Evolutionary conservation across 179 eudicot species (phyloP), one percentile per base, ranked within the genome.

Genomic region (Corrigiola litoralis): DNA sequence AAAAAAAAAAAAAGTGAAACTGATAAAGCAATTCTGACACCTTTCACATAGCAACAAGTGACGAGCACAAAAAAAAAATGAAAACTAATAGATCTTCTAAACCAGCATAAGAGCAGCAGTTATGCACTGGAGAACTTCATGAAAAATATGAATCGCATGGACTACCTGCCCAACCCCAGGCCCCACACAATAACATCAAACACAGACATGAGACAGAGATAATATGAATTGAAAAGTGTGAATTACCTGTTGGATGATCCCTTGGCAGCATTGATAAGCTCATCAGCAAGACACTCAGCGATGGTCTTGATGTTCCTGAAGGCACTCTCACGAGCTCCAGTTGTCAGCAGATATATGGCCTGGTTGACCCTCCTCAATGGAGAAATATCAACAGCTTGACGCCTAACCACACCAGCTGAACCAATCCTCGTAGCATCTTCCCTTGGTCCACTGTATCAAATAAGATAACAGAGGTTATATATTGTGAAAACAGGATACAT

Each of bases 341-440:
- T 89, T 6, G 96, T 89, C 1, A 92, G 76, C 33, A 92, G 89
- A 56, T 89, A 92, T 9, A 92, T 89, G 6, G 98, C 96, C 73
- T 89, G 95, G 65, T 92, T 89, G 27, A 92, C 96, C 57, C 92
- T 86, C 51, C 96, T 79, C 49, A 92, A 65, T 0, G 98, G 98
- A 72, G 98, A 89, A 51, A 92, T 92, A 87, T 92, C 98, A 61
- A 92, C 98, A 23, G 96, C 98, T 31, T 89, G 98, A 66, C 98
- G 92, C 61, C 98, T 85, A 53, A 89, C 96, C 52, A 89, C 96
- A 78, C 96, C 96, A 71, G 96, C 96, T 8, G 96, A 89, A 14
- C 96, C 96, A 75, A 89, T 89, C 65, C 91, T 56, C 58, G 96
- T 89, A 0, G 96, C 96, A 80, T 89, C 95, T 80, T 89, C 95